Conservation (phyloP, 768 basidiomycete species). For the Phallus indusiatus region DNA sequence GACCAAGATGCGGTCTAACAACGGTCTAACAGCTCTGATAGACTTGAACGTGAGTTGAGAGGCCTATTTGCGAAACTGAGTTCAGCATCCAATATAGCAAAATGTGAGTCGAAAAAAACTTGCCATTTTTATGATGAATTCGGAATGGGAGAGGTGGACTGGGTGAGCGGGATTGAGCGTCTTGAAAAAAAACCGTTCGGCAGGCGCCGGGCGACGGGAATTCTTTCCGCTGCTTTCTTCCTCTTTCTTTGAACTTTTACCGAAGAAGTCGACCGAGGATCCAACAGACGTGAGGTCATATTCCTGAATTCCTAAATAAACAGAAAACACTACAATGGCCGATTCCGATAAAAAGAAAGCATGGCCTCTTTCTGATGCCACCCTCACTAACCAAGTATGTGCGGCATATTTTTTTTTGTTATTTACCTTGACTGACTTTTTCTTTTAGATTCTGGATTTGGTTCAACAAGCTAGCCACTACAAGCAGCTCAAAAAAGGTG, state of each 20-base stretch:
- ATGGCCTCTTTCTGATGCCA: slow-evolving; percentile 79
- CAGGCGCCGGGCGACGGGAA: background rate
- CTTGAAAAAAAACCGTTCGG: slow-evolving; percentile 3
- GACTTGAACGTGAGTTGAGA: slow-evolving; percentile 91
- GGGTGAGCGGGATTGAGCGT: background rate
- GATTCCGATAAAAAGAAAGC: slow-evolving; percentile 66
- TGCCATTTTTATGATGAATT: background rate
- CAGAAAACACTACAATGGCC: slow-evolving; percentile 40
- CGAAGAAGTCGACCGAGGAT: slow-evolving; percentile 8
- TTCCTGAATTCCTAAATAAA: background rate
- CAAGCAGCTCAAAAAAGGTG: slow-evolving; percentile 98
- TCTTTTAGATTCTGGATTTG: slow-evolving; percentile 77
- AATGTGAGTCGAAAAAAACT: background rate
- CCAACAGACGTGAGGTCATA: slow-evolving; percentile 9
- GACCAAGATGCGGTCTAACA: slow-evolving; percentile 93
- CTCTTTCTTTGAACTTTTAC: background rate
- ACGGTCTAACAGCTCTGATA: slow-evolving; percentile 82
- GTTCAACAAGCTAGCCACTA: slow-evolving; percentile 94
- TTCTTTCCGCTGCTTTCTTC: background rate
- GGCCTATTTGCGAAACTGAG: slow-evolving; percentile 36
- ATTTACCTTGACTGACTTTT: background rate
- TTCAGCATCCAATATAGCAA: background rate
- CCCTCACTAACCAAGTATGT: slow-evolving; percentile 82
- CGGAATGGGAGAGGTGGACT: background rate
- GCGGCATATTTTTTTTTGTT: slow-evolving; percentile 5